These are phyloP conservation scores for Ustilago tritici DNA, from an alignment of 1,284 basidiomycete species.

Conservation along the genomic window DNA sequence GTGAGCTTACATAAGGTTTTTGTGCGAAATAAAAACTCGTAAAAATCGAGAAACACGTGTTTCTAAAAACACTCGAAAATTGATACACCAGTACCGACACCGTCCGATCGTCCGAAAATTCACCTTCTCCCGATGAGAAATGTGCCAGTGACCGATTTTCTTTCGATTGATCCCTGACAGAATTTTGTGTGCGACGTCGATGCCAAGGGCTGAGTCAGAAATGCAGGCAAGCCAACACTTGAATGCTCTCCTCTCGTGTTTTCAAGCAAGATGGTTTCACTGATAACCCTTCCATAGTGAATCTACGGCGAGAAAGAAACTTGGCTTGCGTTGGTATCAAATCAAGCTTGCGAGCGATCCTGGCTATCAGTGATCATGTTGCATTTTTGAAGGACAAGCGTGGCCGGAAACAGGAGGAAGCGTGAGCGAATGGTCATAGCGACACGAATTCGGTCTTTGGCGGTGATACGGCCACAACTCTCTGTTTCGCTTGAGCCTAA, in stretches of 20 bases:
- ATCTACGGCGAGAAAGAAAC: too few relatives aligned
- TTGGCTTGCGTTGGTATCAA: too few relatives aligned
- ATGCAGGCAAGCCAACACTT: too few relatives aligned
- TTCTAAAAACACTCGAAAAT: too few relatives aligned
- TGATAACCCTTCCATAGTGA: too few relatives aligned
- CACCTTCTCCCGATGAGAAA: not conserved
- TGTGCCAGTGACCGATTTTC: not conserved
- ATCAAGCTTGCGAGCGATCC: too few relatives aligned
- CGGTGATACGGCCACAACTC: constrained; percentile 6
- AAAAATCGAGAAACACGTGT: too few relatives aligned
- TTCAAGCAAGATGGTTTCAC: too few relatives aligned
- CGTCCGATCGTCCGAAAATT: not conserved
- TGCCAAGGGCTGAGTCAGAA: constrained; percentile 4
- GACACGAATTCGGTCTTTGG: constrained; percentile 16
- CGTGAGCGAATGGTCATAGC: not conserved
- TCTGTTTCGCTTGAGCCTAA: not conserved
- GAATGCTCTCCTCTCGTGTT: too few relatives aligned
- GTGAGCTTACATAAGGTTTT: too few relatives aligned
- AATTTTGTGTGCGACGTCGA: constrained; percentile 1
- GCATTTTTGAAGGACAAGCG: not conserved
- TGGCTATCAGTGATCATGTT: not conserved
- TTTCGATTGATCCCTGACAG: not conserved
- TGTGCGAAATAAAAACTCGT: too few relatives aligned
- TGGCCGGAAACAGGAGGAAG: not conserved
- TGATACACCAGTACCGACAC: too few relatives aligned